Conservation (phyloP, 164 flowering plant genomes). For the Nelumbo lutea region DNA sequence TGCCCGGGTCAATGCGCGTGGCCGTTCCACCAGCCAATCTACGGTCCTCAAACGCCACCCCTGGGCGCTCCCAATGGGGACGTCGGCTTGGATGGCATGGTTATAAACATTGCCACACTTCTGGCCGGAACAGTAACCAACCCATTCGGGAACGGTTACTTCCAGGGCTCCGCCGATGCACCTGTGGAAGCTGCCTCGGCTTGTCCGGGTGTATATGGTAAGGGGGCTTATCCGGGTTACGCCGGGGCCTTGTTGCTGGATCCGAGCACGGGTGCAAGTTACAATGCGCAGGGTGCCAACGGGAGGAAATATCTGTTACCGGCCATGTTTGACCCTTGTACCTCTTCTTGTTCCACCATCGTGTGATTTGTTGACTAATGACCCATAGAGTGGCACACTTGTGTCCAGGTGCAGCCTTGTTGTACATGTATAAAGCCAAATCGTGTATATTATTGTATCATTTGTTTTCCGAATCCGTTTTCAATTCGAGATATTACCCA, state of each 20-base stretch:
- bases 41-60: constrained; percentile 23
- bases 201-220: constrained; percentile 24
- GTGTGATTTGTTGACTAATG: constrained; percentile 14
- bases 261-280: constrained; percentile 20
- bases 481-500: too few relatives aligned
- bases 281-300: constrained; percentile 27
- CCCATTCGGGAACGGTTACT: constrained; percentile 20
- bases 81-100: constrained; percentile 26
- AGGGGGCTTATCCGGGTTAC: constrained; percentile 31
- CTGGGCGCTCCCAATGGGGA: constrained; percentile 22
- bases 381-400: too few relatives aligned
- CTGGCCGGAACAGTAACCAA: constrained; percentile 25
- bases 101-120: constrained; percentile 19
- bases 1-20: constrained; percentile 26
- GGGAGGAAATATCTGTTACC: constrained; percentile 22
- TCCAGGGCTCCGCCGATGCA: constrained; percentile 16
- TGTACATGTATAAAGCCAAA: too few relatives aligned
- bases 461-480: too few relatives aligned
- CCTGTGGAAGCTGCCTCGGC: constrained; percentile 21
- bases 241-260: constrained; percentile 26
- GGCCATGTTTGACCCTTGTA: constrained; percentile 22
- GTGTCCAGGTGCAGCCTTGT: too few relatives aligned
- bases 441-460: too few relatives aligned
- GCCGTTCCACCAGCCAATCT: constrained; percentile 28
- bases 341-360: constrained; percentile 29